Evolutionary conservation across 2,329 filamentous ascomycete species (phyloP).

Genomic region (Stenocarpella maydis): DNA sequence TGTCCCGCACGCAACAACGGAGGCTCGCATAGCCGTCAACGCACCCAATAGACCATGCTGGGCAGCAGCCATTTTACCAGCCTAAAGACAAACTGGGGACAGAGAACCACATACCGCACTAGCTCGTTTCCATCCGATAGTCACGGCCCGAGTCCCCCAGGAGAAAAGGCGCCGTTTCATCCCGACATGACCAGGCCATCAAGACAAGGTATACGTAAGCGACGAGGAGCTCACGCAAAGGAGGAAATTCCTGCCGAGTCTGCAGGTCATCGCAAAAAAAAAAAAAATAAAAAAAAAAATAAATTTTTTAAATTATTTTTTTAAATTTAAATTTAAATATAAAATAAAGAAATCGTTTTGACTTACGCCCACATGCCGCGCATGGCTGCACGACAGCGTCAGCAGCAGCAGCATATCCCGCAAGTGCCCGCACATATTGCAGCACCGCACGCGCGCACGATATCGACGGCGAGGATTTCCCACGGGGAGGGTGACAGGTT

Average conservation of each 20-base stretch:
- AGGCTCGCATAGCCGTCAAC: conserved; percentile 12
- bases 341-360: no score
- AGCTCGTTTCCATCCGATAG: conserved; percentile 16
- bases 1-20: neutral
- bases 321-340: no score
- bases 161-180: neutral
- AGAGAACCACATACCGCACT: neutral
- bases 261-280: neutral
- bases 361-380: conserved; percentile 15
- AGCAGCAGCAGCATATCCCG: neutral
- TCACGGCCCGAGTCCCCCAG: neutral
- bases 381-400: conserved; percentile 11
- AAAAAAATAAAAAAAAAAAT: neutral
- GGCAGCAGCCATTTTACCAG: conserved; percentile 6
- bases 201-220: neutral
- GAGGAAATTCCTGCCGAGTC: conserved; percentile 1
- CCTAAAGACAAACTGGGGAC: neutral
- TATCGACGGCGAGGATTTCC: conserved; percentile 14
- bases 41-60: conserved; percentile 6
- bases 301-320: no score
- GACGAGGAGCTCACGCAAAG: neutral
- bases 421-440: neutral
- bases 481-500: neutral
- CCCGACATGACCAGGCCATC: neutral
- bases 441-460: neutral